These are phyloP conservation scores for Nitzschia palea DNA, from an alignment of 108 stramenopile species.

Conservation along the genomic window DNA sequence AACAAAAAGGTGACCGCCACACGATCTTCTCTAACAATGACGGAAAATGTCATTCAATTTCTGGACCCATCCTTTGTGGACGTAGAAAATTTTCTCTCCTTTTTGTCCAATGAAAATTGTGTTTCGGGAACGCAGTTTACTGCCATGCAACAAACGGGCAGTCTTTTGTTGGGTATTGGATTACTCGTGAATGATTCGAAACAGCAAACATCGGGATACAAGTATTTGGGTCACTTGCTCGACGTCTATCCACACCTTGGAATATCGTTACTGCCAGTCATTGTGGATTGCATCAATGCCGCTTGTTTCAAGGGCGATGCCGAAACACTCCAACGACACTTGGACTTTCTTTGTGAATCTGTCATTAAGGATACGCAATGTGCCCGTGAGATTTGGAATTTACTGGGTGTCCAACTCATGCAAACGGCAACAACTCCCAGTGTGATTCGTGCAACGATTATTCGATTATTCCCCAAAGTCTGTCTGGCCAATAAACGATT, in stretches of 20 bases:
- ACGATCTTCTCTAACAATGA: background rate
- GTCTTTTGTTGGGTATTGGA: conserved; percentile 32
- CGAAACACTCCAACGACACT: background rate
- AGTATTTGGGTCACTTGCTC: conserved; percentile 25
- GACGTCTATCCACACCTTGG: conserved; percentile 50
- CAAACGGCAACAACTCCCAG: conserved; percentile 32
- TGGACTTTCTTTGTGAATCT: conserved; percentile 41
- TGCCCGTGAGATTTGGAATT: conserved; percentile 68
- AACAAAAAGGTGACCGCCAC: conserved; percentile 7
- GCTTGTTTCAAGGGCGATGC: conserved; percentile 27
- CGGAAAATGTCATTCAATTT: conserved; percentile 18
- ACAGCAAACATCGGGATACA: background rate
- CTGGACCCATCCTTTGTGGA: conserved; percentile 11
- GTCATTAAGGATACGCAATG: conserved; percentile 65
- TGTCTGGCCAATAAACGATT: conserved; percentile 63
- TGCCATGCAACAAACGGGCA: conserved; percentile 27
- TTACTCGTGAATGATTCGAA: conserved; percentile 8
- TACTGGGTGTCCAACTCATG: conserved; percentile 41
- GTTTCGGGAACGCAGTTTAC: background rate
- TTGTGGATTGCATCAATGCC: conserved; percentile 36
- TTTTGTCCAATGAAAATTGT: conserved; percentile 1
- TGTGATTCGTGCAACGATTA: conserved; percentile 42
- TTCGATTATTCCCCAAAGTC: conserved; percentile 61
- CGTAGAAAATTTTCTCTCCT: conserved; percentile 18
- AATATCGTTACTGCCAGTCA: conserved; percentile 34